Conservation (phyloP, 2,329 filamentous ascomycete species). For the Arthrobotrys musiformis region DNA sequence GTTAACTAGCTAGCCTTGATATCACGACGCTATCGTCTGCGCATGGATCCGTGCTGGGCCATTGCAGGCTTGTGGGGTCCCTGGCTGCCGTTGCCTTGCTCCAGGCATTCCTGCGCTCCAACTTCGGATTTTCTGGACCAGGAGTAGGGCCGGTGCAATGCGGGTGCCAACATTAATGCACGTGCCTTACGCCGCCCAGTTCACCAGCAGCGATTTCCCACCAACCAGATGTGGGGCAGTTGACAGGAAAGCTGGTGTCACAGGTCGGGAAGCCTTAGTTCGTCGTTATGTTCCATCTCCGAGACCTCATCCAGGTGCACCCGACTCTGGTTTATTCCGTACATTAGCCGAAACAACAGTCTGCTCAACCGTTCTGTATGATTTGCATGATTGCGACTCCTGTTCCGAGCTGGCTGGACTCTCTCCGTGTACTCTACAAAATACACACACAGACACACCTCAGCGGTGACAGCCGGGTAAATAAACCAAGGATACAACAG, state of each 20-base stretch:
- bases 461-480: conserved; percentile 26
- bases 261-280: conserved; percentile 17
- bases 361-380: conserved; percentile 11
- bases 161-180: conserved; percentile 40
- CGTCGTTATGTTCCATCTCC: conserved; percentile 17
- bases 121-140: conserved; percentile 45
- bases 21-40: conserved; percentile 26
- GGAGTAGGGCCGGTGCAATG: conserved; percentile 30
- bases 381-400: conserved; percentile 21
- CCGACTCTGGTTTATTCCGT: conserved; percentile 15
- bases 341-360: conserved; percentile 41
- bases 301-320: not conserved
- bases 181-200: conserved; percentile 52
- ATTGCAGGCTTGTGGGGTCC: conserved; percentile 42
- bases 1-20: conserved; percentile 44
- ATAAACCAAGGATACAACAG: conserved; percentile 10
- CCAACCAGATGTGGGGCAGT: conserved; percentile 31
- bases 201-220: conserved; percentile 36
- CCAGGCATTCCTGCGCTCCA: conserved; percentile 37
- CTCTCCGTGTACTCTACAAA: conserved; percentile 6
- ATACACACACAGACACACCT: not conserved
- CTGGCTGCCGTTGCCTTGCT: conserved; percentile 34
- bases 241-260: conserved; percentile 43
- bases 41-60: conserved; percentile 53
- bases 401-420: conserved; percentile 15